These are phyloP conservation scores for Cucumis hystrix DNA, from an alignment of 306 rosid genomes.

Conservation along the genomic window DNA sequence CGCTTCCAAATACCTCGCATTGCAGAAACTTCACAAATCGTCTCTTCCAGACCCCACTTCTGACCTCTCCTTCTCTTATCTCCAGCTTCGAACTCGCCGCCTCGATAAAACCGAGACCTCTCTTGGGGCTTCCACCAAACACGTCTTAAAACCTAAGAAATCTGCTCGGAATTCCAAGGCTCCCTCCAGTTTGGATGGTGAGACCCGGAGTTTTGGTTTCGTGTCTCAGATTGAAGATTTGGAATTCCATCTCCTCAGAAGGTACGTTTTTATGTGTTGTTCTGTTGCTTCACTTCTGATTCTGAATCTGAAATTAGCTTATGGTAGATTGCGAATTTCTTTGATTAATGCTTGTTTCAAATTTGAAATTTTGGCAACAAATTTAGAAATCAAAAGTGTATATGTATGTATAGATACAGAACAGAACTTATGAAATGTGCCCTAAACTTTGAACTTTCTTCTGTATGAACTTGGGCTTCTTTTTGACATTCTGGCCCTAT, in stretches of 20 bases:
- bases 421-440: background rate
- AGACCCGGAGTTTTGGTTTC: background rate
- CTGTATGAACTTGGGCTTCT: background rate
- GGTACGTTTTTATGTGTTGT: slow-evolving; percentile 23
- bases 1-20: slow-evolving; percentile 50
- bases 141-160: background rate
- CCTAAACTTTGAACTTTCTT: background rate
- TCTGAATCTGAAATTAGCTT: background rate
- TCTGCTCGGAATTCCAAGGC: slow-evolving; percentile 12
- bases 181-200: slow-evolving; percentile 10
- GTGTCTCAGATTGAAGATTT: slow-evolving; percentile 15
- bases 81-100: slow-evolving; percentile 81
- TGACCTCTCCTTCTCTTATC: slow-evolving; percentile 37
- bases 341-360: background rate
- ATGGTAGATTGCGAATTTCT: background rate
- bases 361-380: background rate
- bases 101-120: slow-evolving; percentile 19
- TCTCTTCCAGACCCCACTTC: background rate
- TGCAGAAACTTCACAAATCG: slow-evolving; percentile 32
- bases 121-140: slow-evolving; percentile 11
- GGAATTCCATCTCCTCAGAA: slow-evolving; percentile 37
- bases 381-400: background rate
- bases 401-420: background rate
- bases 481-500: background rate
- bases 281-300: background rate